Evolutionary conservation across 2,329 filamentous ascomycete genomes (phyloP).

Genomic region (Aspergillus calidoustus): DNA sequence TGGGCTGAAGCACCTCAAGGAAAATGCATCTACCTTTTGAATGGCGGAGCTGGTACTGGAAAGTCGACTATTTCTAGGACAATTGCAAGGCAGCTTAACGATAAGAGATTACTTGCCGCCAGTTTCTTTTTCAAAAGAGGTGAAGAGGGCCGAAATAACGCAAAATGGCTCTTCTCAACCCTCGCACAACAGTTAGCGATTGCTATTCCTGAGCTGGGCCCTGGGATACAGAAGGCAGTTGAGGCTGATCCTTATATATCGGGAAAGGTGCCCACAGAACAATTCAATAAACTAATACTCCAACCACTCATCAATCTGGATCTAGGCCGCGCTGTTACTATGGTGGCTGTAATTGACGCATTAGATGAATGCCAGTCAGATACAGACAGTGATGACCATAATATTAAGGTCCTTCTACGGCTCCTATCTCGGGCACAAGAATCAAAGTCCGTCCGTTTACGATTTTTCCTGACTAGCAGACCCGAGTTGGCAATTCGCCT

Average conservation of each 20-base stretch:
- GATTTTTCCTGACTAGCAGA: constrained; percentile 36
- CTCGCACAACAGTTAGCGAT: constrained; percentile 36
- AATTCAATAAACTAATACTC: constrained; percentile 36
- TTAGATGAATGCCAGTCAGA: constrained; percentile 34
- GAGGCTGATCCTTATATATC: constrained; percentile 32
- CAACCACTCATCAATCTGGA: constrained; percentile 25
- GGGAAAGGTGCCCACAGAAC: constrained; percentile 29
- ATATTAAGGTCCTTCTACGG: constrained; percentile 29
- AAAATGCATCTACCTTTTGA: constrained; percentile 4
- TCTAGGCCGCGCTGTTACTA: constrained; percentile 8
- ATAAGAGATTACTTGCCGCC: constrained; percentile 35
- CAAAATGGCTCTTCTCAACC: constrained; percentile 47
- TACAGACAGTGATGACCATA: constrained; percentile 10
- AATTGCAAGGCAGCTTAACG: constrained; percentile 1
- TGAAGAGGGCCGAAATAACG: constrained; percentile 43
- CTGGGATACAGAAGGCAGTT: constrained; percentile 27
- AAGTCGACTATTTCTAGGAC: constrained; percentile 17
- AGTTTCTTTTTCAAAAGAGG: constrained; percentile 54
- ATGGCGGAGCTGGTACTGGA: constrained; percentile 5
- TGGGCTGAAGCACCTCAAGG: not conserved
- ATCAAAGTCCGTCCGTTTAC: constrained; percentile 23
- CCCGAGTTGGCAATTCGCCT: constrained; percentile 33
- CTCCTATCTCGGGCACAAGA: constrained; percentile 26
- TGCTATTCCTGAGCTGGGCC: constrained; percentile 33
- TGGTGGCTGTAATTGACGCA: constrained; percentile 33